These are phyloP conservation scores for Chaetomiaceae sp. DNA, from an alignment of 2,329 filamentous ascomycete genomes.

Conservation along the genomic window DNA sequence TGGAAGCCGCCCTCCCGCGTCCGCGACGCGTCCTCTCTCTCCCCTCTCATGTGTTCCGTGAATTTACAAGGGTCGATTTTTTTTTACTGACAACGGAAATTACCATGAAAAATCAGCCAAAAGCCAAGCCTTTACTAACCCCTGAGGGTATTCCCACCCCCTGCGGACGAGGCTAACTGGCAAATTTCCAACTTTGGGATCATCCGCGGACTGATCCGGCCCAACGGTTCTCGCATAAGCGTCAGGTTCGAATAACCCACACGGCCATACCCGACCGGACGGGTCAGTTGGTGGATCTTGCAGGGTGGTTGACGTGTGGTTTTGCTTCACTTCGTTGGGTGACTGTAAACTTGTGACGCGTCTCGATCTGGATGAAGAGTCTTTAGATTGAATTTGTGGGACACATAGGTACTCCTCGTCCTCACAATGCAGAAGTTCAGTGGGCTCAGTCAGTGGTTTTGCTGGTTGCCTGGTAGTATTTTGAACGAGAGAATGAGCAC, in stretches of 20 bases:
- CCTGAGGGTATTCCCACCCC: constrained; percentile 4
- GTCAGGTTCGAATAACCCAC: not conserved
- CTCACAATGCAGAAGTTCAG: too few relatives aligned
- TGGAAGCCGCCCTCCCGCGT: too few relatives aligned
- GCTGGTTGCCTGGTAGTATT: constrained; percentile 14
- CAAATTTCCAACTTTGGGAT: not conserved
- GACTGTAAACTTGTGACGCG: not conserved
- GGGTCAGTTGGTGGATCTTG: not conserved
- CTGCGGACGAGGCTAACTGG: constrained; percentile 3
- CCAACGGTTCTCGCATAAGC: constrained; percentile 1
- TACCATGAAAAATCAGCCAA: too few relatives aligned
- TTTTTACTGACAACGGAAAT: not conserved
- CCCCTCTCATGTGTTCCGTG: too few relatives aligned
- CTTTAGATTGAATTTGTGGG: too few relatives aligned
- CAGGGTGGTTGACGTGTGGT: too few relatives aligned
- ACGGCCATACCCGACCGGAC: not conserved
- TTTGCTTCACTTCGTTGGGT: too few relatives aligned
- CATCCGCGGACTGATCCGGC: constrained; percentile 4
- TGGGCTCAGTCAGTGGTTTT: too few relatives aligned
- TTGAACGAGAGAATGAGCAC: constrained; percentile 13
- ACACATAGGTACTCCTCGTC: too few relatives aligned
- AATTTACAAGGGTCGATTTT: too few relatives aligned
- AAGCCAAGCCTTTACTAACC: constrained; percentile 3
- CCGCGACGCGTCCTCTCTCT: too few relatives aligned
- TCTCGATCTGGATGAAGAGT: too few relatives aligned